Conservation (phyloP, 192 early-diverging fungal genomes). For the Glomus cerebriforme region DNA sequence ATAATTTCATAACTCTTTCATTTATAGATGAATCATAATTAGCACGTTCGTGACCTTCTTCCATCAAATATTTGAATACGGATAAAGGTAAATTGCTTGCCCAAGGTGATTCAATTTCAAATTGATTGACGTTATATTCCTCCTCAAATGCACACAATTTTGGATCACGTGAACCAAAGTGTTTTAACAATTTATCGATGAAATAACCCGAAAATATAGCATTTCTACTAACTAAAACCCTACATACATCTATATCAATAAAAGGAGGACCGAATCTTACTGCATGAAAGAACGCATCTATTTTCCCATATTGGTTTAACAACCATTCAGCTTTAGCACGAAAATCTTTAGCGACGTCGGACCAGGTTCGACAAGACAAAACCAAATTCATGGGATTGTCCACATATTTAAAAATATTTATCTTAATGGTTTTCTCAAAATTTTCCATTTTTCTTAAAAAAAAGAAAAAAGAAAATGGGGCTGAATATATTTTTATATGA, state of each 20-base stretch:
- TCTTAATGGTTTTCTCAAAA: neutral
- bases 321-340: neutral
- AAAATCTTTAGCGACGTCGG: neutral
- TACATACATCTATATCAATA: neutral
- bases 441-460: too few relatives aligned
- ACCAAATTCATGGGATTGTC: neutral
- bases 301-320: neutral
- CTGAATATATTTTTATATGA: too few relatives aligned
- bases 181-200: neutral
- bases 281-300: slow-evolving; percentile 16
- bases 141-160: neutral
- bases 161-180: neutral
- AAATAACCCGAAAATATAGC: neutral
- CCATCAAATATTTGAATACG: neutral
- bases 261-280: slow-evolving; percentile 6
- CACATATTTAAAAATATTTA: neutral
- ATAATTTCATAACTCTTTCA: too few relatives aligned
- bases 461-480: too few relatives aligned
- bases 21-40: too few relatives aligned
- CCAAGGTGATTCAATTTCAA: neutral
- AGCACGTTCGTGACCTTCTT: neutral
- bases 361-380: neutral
- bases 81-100: neutral
- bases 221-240: neutral
- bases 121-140: neutral